A percentile compares a stretch with the other conserved stretches of the same genome.
These are phyloP conservation scores for Oryza brachyantha DNA, from an alignment of 176 grass and related monocot species.

Conservation along the genomic window DNA sequence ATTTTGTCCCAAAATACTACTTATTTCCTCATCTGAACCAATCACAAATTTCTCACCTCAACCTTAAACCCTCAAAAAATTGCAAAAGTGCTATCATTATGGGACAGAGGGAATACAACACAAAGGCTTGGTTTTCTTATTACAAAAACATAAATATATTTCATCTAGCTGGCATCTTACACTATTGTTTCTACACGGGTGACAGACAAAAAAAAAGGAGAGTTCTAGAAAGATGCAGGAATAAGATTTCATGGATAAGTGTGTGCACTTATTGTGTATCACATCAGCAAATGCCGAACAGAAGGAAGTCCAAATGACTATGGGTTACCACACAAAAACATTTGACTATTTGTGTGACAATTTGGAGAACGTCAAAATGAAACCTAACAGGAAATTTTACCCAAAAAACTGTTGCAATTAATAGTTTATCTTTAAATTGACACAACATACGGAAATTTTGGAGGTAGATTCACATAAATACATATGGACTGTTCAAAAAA, in stretches of 20 bases:
- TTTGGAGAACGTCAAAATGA: slow-evolving; percentile 1
- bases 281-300: background rate
- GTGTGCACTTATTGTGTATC: background rate
- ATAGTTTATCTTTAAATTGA: background rate
- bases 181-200: background rate
- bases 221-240: background rate
- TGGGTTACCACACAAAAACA: background rate
- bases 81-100: too few relatives aligned
- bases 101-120: too few relatives aligned
- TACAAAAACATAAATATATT: background rate
- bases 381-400: background rate
- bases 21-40: too few relatives aligned
- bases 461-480: background rate
- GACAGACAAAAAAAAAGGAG: background rate
- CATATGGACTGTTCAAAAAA: slow-evolving; percentile 7
- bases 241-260: background rate
- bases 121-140: background rate
- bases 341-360: background rate
- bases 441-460: background rate
- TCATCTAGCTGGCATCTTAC: background rate
- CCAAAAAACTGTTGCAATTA: background rate
- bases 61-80: too few relatives aligned
- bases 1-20: too few relatives aligned
- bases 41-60: too few relatives aligned
- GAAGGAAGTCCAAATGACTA: slow-evolving; percentile 1